Evolutionary conservation across 805 yeast genomes (phyloP), one percentile per base, ranked within the genome.

Genomic region (Pichia eremophila): DNA sequence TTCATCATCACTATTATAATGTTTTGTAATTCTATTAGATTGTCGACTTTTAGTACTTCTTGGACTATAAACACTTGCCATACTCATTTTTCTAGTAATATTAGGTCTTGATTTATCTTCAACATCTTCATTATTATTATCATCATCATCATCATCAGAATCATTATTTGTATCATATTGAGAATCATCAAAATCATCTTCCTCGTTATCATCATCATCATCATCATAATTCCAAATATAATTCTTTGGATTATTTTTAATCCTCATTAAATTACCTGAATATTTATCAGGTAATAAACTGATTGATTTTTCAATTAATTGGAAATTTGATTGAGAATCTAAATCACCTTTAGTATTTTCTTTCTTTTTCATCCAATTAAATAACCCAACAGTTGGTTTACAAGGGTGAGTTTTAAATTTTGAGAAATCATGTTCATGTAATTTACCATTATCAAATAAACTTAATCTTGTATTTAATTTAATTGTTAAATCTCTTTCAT

Each of bases 161-260:
- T 44, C 43, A 31, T 39, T 36, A n/a, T 29, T 32, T 22, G 43
- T 32, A 36, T 46, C 42, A 36, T 22, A 22, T 12, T 45, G 35
- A 18, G 42, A 50, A 28, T 47, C 49, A 9, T 41, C 47, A 11
- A 47, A 47, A 12, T 48, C 51, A 25, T 53, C 54, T 36, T 50
- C 53, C 5, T 50, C 51, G 4, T 52, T 54, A 4, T 50, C 60
- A 9, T 61, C 62, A 36, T 65, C 68, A 14, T 63, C 58, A 44
- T 67, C 71, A 49, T 67, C 71, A 50, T 64, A 67, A 46, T 67
- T 65, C 68, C 69, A 67, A 9, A 66, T 54, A 46, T 61, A 66
- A 46, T 66, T 66, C 28, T 65, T 66, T 0, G 71, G 70, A 43
- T 66, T 62, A 41, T 60, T 51, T 51, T 67, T 67, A 40, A 67